Evolutionary conservation across 352 stramenopile genomes (phyloP).

Genomic region (Globisporangium heterothallicum): DNA sequence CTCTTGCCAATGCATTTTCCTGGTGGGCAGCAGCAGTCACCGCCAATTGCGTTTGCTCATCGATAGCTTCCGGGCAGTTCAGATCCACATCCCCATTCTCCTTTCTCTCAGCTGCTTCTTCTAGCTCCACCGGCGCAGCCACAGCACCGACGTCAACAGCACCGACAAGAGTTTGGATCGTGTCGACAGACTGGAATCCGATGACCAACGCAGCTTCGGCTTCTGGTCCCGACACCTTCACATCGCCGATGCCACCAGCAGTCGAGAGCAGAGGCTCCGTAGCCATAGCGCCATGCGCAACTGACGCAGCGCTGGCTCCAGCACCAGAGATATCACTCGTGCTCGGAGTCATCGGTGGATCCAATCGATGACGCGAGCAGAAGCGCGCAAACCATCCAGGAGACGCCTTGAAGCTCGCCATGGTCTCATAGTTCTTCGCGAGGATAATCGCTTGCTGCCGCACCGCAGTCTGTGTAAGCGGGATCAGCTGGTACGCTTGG

Average conservation of each 20-base stretch:
- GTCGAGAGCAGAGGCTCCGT: constrained; percentile 2
- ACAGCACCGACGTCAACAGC: constrained; percentile 14
- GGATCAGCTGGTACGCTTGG: constrained; percentile 78
- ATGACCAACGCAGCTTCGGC: constrained; percentile 8
- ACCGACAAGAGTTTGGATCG: constrained; percentile 8
- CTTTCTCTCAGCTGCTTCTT: constrained; percentile 7
- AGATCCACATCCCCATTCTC: constrained; percentile 12
- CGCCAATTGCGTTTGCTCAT: constrained; percentile 22
- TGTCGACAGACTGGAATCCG: constrained; percentile 8
- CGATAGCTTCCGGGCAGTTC: constrained; percentile 36
- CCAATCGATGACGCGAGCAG: constrained; percentile 77
- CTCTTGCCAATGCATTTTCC: not conserved
- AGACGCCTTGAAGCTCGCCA: constrained; percentile 83
- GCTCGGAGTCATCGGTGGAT: constrained; percentile 37
- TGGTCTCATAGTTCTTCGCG: constrained; percentile 80
- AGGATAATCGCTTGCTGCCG: constrained; percentile 80
- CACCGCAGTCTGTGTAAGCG: constrained; percentile 79
- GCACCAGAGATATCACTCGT: constrained; percentile 5
- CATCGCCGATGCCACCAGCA: constrained; percentile 1
- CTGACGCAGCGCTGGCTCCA: constrained; percentile 6
- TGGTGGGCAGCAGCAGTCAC: not conserved
- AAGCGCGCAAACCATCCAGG: constrained; percentile 86
- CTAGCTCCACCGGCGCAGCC: constrained; percentile 15
- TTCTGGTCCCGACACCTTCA: not conserved
- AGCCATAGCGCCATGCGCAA: constrained; percentile 3